These are phyloP conservation scores for Verticillium isaacii DNA, from an alignment of 2,329 filamentous ascomycete species.

Conservation along the genomic window DNA sequence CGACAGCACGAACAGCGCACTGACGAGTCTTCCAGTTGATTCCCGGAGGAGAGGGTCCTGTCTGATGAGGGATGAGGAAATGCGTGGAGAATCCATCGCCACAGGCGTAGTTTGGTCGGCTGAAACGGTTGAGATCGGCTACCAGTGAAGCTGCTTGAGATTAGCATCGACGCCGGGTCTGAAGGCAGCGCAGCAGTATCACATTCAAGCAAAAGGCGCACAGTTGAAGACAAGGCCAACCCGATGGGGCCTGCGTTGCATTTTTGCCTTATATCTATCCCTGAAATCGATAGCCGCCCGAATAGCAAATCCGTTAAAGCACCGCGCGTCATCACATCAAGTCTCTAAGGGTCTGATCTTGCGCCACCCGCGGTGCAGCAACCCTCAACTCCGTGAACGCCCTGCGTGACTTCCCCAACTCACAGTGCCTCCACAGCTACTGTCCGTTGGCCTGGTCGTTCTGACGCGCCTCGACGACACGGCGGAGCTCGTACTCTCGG, in stretches of 20 bases:
- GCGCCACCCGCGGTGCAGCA: background rate
- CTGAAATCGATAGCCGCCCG: background rate
- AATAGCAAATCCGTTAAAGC: background rate
- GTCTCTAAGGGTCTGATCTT: background rate
- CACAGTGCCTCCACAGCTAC: background rate
- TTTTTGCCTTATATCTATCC: background rate
- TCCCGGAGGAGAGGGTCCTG: constrained; percentile 70
- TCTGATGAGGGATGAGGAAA: constrained; percentile 7
- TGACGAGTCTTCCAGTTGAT: constrained; percentile 53
- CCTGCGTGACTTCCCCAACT: background rate
- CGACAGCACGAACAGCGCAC: constrained; percentile 6
- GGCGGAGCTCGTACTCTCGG: constrained; percentile 84
- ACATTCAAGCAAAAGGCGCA: background rate
- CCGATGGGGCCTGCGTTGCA: background rate
- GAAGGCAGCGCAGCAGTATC: background rate
- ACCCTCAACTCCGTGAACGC: background rate
- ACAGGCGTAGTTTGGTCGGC: background rate
- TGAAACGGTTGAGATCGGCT: background rate
- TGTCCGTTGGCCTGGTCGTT: constrained; percentile 33
- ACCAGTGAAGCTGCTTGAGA: too few relatives aligned
- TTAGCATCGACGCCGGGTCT: background rate
- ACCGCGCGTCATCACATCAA: background rate
- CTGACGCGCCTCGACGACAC: constrained; percentile 64
- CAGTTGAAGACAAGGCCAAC: background rate
- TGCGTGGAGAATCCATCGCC: background rate